phyloP scores from a whole-genome alignment of 176 grass and related monocot genomes.

The Aegilops speltoides region DNA sequence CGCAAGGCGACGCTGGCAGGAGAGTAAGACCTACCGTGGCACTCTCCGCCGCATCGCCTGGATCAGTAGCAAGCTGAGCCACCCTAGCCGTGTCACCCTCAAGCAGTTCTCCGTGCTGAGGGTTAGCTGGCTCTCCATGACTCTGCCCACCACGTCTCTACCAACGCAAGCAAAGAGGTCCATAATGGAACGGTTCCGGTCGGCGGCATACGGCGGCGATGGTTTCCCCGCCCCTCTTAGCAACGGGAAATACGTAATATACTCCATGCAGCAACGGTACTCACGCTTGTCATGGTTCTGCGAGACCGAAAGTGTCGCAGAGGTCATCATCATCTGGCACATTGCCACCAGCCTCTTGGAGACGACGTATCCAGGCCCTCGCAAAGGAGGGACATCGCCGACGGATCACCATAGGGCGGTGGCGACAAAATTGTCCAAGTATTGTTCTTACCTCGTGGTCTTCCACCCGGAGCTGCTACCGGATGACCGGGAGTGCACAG shows the following conservation, averaged over 20 bases:
- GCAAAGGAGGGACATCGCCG: too few relatives aligned
- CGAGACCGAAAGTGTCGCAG: neutral
- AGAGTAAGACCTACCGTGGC: neutral
- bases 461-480: neutral
- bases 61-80: neutral
- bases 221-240: neutral
- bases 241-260: neutral
- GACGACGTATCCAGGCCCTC: too few relatives aligned
- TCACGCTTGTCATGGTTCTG: neutral
- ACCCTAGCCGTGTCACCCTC: neutral
- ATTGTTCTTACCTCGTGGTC: neutral
- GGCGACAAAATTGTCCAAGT: neutral
- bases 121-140: neutral
- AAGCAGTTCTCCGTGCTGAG: slow-evolving; percentile 3
- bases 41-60: neutral
- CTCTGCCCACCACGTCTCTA: neutral
- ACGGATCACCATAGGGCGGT: too few relatives aligned
- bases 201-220: neutral
- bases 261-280: too few relatives aligned
- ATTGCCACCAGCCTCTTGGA: too few relatives aligned
- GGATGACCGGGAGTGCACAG: neutral
- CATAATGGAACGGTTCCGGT: neutral
- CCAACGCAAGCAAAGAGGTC: neutral
- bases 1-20: neutral
- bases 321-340: too few relatives aligned